phyloP scores from a whole-genome alignment of 495 filamentous ascomycete genomes.

The Zalerion maritima region DNA sequence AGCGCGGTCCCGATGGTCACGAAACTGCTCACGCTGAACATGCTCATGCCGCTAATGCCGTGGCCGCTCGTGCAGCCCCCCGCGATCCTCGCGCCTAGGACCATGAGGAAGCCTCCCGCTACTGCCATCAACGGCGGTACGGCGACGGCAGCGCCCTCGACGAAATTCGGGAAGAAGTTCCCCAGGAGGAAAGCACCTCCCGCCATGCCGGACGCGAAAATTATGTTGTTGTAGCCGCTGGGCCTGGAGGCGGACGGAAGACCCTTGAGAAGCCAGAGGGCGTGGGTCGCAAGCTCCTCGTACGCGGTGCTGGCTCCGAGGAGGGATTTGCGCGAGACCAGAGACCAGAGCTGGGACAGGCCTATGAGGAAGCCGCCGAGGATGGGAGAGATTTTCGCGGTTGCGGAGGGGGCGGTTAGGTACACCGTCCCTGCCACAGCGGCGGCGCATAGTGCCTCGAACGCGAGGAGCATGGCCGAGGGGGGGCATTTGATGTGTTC shows the following conservation, averaged over 20 bases:
- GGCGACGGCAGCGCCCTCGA: conserved; percentile 7
- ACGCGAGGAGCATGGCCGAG: conserved; percentile 8
- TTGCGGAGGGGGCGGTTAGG: conserved; percentile 13
- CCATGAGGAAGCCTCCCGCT: conserved; percentile 34
- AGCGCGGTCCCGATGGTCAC: conserved; percentile 36
- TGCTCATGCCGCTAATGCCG: conserved; percentile 40
- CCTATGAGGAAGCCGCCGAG: conserved; percentile 36
- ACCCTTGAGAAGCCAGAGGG: conserved; percentile 23
- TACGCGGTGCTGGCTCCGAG: conserved; percentile 38
- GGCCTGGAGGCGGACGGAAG: conserved; percentile 9
- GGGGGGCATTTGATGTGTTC: conserved; percentile 17
- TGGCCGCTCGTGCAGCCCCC: conserved; percentile 47
- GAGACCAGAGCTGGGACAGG: conserved; percentile 28
- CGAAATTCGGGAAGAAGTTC: conserved; percentile 13
- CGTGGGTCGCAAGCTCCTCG: conserved; percentile 33
- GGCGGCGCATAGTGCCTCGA: conserved; percentile 17
- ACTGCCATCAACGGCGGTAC: conserved; percentile 19
- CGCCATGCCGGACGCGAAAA: conserved; percentile 30
- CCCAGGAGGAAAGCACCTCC: conserved; percentile 23
- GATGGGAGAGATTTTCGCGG: conserved; percentile 21
- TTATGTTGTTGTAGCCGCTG: conserved; percentile 17
- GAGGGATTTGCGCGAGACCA: conserved; percentile 24
- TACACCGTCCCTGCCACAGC: conserved; percentile 13
- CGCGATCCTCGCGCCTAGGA: conserved; percentile 36
- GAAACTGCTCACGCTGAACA: conserved; percentile 35